These are phyloP conservation scores for Hyaloperonospora brassicae DNA, from an alignment of 352 stramenopile species.

Conservation along the genomic window DNA sequence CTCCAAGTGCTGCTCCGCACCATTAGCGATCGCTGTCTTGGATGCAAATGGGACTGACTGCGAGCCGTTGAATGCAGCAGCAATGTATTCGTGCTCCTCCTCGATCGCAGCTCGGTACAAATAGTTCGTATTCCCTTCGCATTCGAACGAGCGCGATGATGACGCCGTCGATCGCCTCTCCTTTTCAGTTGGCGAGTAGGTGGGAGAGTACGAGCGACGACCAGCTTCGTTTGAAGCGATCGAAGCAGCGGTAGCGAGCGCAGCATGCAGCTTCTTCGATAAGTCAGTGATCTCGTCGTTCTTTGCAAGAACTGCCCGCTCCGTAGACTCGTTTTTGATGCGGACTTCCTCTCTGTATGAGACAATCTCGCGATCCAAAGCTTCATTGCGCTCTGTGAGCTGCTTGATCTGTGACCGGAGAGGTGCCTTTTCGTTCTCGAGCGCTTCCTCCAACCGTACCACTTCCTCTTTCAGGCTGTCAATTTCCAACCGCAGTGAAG, in stretches of 20 bases:
- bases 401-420: constrained; percentile 34
- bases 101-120: constrained; percentile 26
- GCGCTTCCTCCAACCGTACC: constrained; percentile 15
- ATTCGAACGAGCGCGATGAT: constrained; percentile 32
- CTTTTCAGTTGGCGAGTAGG: constrained; percentile 29
- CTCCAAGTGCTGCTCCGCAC: constrained; percentile 21
- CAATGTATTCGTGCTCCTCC: constrained; percentile 29
- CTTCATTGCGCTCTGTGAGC: constrained; percentile 27
- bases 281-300: constrained; percentile 45
- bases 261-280: constrained; percentile 39
- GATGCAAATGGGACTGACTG: constrained; percentile 37
- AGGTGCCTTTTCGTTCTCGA: constrained; percentile 22
- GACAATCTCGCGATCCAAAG: constrained; percentile 24
- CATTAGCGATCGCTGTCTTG: constrained; percentile 9
- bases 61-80: constrained; percentile 36
- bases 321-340: constrained; percentile 29
- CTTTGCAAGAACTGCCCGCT: constrained; percentile 44
- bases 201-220: constrained; percentile 17
- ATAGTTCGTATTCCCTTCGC: constrained; percentile 30
- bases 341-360: constrained; percentile 32
- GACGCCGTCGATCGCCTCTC: constrained; percentile 33
- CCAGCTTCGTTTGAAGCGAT: constrained; percentile 19
- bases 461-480: constrained; percentile 31
- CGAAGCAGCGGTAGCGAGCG: constrained; percentile 22
- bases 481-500: constrained; percentile 24